Evolutionary conservation across 2,329 filamentous ascomycete species (phyloP).

Genomic region (Beauveria bassiana): DNA sequence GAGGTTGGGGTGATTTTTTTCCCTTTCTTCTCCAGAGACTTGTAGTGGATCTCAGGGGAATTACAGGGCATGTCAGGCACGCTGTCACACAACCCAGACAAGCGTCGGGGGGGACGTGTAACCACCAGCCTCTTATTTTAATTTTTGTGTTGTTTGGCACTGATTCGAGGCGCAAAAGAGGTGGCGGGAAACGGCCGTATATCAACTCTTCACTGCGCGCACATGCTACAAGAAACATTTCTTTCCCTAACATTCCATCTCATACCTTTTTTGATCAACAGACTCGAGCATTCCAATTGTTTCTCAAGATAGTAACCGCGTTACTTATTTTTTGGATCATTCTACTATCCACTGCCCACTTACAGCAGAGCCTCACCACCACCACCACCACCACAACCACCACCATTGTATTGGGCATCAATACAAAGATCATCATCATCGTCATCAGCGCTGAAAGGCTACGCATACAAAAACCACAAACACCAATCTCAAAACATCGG

Average conservation of each 20-base stretch:
- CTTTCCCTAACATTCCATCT: neutral
- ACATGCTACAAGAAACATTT: too few relatives aligned
- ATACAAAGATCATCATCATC: neutral
- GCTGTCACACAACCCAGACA: too few relatives aligned
- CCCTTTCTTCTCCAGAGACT: too few relatives aligned
- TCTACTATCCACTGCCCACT: neutral
- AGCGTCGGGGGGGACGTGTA: neutral
- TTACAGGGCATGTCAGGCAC: neutral
- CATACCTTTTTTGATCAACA: neutral
- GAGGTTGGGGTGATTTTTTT: neutral
- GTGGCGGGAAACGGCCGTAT: constrained; percentile 10
- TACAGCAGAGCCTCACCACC: neutral
- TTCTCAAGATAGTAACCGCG: neutral
- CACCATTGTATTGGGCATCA: neutral
- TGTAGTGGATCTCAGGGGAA: neutral
- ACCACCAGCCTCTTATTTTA: neutral
- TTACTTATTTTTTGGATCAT: neutral
- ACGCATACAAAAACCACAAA: neutral
- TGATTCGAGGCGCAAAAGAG: constrained; percentile 2
- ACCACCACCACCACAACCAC: neutral
- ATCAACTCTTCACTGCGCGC: neutral
- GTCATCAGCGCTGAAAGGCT: neutral
- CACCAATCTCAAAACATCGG: constrained; percentile 1
- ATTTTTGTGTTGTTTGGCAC: neutral
- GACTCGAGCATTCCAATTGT: neutral